Conservation (phyloP, 495 filamentous ascomycete species). For the Neurospora sublineolata region DNA sequence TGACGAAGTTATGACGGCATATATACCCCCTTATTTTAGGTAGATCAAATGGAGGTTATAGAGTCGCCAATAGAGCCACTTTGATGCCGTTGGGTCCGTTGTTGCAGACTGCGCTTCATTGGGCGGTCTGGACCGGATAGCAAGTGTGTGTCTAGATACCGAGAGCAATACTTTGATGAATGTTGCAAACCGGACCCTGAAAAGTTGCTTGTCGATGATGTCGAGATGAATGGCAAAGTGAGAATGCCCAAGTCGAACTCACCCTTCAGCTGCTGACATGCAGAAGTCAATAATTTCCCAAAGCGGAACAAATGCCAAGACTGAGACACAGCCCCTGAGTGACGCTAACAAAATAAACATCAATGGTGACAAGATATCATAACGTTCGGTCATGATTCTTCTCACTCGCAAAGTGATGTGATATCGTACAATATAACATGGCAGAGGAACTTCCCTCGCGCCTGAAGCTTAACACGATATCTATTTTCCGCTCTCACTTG, state of each 20-base stretch:
- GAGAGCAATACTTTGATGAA: background rate
- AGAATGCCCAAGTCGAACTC: background rate
- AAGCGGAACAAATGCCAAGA: background rate
- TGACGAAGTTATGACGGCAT: background rate
- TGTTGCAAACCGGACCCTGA: background rate
- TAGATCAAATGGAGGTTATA: background rate
- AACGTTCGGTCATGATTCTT: background rate
- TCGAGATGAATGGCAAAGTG: background rate
- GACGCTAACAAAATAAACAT: background rate
- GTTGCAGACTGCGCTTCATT: background rate
- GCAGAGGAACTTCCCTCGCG: background rate
- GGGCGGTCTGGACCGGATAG: background rate
- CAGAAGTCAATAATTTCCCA: background rate
- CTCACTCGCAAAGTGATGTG: background rate
- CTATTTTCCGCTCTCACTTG: background rate
- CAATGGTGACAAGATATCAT: background rate
- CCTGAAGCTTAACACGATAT: background rate
- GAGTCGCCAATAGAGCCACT: background rate
- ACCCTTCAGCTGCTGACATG: background rate
- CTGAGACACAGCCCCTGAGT: background rate
- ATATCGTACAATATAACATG: background rate
- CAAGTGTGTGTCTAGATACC: background rate
- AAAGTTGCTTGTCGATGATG: background rate
- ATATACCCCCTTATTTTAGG: background rate
- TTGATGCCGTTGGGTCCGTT: background rate